Percentiles rank a stretch among this genome's conserved stretches.
Evolutionary conservation across 2,329 filamentous ascomycete species (phyloP).

Genomic region (Thielaviopsis populi): DNA sequence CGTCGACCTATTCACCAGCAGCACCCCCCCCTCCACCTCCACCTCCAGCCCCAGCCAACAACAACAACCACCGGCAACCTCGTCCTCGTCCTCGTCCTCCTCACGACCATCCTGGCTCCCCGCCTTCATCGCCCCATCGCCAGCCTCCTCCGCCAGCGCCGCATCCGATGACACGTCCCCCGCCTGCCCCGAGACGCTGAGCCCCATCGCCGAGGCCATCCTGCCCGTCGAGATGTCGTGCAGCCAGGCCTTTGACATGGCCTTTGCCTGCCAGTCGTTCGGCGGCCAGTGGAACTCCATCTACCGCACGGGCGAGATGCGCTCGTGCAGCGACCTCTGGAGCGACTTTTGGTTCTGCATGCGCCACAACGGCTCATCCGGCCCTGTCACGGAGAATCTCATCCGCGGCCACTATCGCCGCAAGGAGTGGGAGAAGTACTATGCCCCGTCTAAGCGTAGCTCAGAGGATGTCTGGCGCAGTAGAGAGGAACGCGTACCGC

Average conservation of each 20-base stretch:
- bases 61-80: neutral
- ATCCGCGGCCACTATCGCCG: slow-evolving; percentile 54
- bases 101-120: slow-evolving; percentile 17
- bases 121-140: slow-evolving; percentile 24
- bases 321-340: slow-evolving; percentile 73
- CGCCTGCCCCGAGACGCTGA: slow-evolving; percentile 16
- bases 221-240: slow-evolving; percentile 79
- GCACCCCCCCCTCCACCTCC: slow-evolving; percentile 21
- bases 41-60: slow-evolving; percentile 16
- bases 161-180: slow-evolving; percentile 4
- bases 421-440: slow-evolving; percentile 49
- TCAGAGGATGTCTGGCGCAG: slow-evolving; percentile 86
- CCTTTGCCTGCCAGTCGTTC: slow-evolving; percentile 85
- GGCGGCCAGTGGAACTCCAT: slow-evolving; percentile 85
- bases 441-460: slow-evolving; percentile 42
- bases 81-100: slow-evolving; percentile 23
- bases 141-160: slow-evolving; percentile 21
- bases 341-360: slow-evolving; percentile 97
- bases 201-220: slow-evolving; percentile 45
- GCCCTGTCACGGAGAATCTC: slow-evolving; percentile 41
- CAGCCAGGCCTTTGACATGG: slow-evolving; percentile 75
- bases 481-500: slow-evolving; percentile 45
- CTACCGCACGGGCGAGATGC: slow-evolving; percentile 69
- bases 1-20: slow-evolving; percentile 31
- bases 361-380: slow-evolving; percentile 51